Conservation (phyloP, 129 eudicot species). For the Escallonia rubra region DNA sequence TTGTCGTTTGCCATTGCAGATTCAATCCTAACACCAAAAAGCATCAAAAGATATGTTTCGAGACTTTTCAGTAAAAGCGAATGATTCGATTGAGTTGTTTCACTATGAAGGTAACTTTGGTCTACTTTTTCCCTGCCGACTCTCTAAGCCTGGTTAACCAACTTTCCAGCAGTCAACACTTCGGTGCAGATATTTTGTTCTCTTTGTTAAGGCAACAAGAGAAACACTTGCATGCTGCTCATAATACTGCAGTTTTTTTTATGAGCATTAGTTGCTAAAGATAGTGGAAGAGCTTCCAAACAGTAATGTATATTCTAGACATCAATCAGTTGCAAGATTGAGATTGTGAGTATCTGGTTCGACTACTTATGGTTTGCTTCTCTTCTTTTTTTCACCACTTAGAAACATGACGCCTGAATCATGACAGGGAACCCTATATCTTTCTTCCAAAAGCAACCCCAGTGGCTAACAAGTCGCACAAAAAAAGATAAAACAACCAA, state of each 20-base stretch:
- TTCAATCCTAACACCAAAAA: too few species aligned
- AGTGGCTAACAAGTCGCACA: constrained; percentile 29
- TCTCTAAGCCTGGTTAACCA: not conserved
- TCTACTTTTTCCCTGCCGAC: too few species aligned
- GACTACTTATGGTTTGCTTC: not conserved
- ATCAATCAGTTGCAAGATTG: constrained; percentile 9
- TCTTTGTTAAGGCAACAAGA: too few species aligned
- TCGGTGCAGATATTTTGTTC: not conserved
- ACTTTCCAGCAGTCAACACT: not conserved
- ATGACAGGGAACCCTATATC: not conserved
- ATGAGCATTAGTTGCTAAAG: too few species aligned
- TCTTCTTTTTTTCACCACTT: too few species aligned
- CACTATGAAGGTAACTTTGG: too few species aligned
- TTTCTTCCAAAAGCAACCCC: constrained; percentile 31
- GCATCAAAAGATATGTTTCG: too few species aligned
- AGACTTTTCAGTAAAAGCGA: too few species aligned
- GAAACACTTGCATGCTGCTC: not conserved
- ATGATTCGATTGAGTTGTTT: too few species aligned
- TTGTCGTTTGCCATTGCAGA: too few species aligned
- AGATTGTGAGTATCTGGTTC: constrained; percentile 11
- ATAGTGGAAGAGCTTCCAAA: not conserved
- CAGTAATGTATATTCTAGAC: constrained; percentile 1
- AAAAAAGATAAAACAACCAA: not conserved
- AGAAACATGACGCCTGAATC: constrained; percentile 23
- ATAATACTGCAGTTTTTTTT: not conserved